Conservation (phyloP, 805 yeast species). For the Torulaspora delbrueckii region DNA sequence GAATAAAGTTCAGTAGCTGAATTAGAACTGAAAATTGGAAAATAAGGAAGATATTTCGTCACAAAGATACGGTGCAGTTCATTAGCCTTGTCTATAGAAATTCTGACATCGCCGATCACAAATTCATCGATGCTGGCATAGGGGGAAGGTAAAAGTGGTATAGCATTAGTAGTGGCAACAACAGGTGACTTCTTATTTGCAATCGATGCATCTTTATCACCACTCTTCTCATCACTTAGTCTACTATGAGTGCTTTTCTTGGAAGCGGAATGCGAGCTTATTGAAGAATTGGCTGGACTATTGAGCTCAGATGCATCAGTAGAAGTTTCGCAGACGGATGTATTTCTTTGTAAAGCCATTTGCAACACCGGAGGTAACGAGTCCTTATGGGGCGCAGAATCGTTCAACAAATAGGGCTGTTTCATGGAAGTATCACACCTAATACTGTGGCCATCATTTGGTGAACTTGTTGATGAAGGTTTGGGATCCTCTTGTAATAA, state of each 20-base stretch:
- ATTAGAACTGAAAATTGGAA: conserved; percentile 71
- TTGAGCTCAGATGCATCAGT: conserved; percentile 9
- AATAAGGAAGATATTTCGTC: conserved; percentile 60
- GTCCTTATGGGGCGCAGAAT: conserved; percentile 38
- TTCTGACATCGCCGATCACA: conserved; percentile 66
- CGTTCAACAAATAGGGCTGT: conserved; percentile 34
- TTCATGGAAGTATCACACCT: conserved; percentile 6
- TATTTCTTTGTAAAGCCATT: conserved; percentile 39
- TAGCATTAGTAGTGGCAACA: conserved; percentile 30
- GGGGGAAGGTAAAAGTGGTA: conserved; percentile 30
- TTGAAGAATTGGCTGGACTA: conserved; percentile 11
- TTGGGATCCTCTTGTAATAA: conserved; percentile 35
- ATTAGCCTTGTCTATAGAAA: conserved; percentile 62
- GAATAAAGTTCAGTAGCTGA: conserved; percentile 72
- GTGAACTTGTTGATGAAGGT: conserved; percentile 17
- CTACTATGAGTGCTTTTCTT: conserved; percentile 2
- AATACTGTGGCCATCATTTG: conserved; percentile 2
- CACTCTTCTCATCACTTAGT: background rate
- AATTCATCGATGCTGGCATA: conserved; percentile 51
- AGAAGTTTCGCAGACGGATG: conserved; percentile 17
- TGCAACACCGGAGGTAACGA: conserved; percentile 42
- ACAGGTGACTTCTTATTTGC: conserved; percentile 16
- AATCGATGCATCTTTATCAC: background rate
- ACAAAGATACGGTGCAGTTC: conserved; percentile 69
- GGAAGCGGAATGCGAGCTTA: conserved; percentile 2